Conservation (phyloP, 495 filamentous ascomycete genomes). For the Lophiostoma macrostomum region DNA sequence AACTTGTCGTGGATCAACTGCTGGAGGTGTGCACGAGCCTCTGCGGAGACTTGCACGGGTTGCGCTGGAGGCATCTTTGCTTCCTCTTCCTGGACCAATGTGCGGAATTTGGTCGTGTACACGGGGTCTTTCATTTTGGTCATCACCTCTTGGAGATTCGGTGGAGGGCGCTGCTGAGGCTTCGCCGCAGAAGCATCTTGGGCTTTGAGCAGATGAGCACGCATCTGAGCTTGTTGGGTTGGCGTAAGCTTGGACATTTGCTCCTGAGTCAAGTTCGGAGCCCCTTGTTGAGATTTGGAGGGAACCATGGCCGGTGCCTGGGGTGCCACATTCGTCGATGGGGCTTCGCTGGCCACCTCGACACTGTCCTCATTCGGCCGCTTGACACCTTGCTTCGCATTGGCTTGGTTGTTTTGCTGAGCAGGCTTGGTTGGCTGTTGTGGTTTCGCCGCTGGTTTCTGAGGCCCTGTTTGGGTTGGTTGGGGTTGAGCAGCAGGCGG, state of each 20-base stretch:
- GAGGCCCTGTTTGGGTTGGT: too few relatives aligned
- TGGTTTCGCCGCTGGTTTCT: conserved; percentile 35
- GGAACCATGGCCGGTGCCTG: conserved; percentile 40
- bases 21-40: conserved; percentile 19
- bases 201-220: conserved; percentile 27
- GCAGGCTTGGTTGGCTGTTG: conserved; percentile 25
- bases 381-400: conserved; percentile 49
- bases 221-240: conserved; percentile 43
- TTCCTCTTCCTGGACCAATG: conserved; percentile 18
- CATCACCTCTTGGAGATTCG: conserved; percentile 7
- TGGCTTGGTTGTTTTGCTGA: conserved; percentile 18
- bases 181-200: conserved; percentile 31
- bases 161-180: conserved; percentile 6
- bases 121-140: conserved; percentile 6
- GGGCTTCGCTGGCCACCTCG: conserved; percentile 51
- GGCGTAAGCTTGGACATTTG: conserved; percentile 53
- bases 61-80: conserved; percentile 1
- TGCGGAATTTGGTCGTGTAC: conserved; percentile 8
- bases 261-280: conserved; percentile 44
- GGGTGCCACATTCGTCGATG: conserved; percentile 33
- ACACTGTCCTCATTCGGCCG: conserved; percentile 61
- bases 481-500: conserved; percentile 23
- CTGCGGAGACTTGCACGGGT: conserved; percentile 13
- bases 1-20: conserved; percentile 6
- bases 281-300: conserved; percentile 39